Evolutionary conservation across 2,329 filamentous ascomycete genomes (phyloP).

Genomic region (Neoascochyta sp.): DNA sequence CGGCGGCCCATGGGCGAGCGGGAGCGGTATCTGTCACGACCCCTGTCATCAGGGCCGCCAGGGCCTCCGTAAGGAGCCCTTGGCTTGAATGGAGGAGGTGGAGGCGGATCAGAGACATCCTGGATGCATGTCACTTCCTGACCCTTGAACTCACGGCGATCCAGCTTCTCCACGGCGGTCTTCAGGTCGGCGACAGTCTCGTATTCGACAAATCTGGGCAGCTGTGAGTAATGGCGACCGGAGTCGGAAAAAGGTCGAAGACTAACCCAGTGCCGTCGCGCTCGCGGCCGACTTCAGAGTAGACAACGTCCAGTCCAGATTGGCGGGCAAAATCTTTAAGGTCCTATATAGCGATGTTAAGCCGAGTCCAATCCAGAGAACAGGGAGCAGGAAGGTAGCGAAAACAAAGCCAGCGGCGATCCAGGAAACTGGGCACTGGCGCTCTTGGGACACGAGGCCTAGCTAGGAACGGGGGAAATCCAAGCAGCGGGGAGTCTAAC

Average conservation of each 20-base stretch:
- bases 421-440: conserved; percentile 40
- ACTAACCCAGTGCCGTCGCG: conserved; percentile 87
- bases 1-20: conserved; percentile 67
- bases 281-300: conserved; percentile 91
- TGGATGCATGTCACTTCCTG: conserved; percentile 78
- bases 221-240: conserved; percentile 18
- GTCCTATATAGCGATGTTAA: conserved; percentile 88
- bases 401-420: conserved; percentile 36
- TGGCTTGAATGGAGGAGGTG: conserved; percentile 36
- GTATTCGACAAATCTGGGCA: conserved; percentile 89
- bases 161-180: conserved; percentile 90
- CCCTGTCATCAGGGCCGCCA: conserved; percentile 59
- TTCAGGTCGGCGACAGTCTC: conserved; percentile 88
- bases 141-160: conserved; percentile 89
- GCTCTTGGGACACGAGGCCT: conserved; percentile 34
- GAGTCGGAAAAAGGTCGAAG: too few relatives aligned
- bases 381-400: conserved; percentile 29
- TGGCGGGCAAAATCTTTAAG: conserved; percentile 99
- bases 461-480: conserved; percentile 42
- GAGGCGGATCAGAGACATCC: conserved; percentile 61
- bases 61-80: conserved; percentile 34
- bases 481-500: conserved; percentile 68
- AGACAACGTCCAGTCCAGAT: conserved; percentile 95
- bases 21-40: conserved; percentile 71
- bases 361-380: conserved; percentile 52